Evolutionary conservation across 257 asterid species (phyloP), one percentile per base, ranked within the genome.

Genomic region (Galeopsis tetrahit): DNA sequence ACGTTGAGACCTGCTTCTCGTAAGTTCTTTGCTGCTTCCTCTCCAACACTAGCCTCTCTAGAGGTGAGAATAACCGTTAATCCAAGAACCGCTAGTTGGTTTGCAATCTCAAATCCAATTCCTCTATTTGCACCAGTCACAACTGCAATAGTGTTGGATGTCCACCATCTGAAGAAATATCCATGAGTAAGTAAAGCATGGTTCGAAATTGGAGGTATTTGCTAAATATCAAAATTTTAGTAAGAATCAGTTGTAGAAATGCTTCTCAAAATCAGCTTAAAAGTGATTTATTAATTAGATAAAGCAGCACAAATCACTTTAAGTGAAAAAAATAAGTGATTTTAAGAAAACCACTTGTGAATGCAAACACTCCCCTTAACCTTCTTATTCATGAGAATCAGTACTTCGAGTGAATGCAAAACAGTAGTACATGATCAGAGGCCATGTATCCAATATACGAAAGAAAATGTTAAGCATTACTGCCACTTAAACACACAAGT

Each of bases 111-210:
- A 78, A 84, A 89, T 34, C 98, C 97, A 21, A 93, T 91, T 61
- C 98, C 98, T 77, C 98, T 84, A 72, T 93, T 93, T 10, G 96
- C 90, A 74, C 98, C 97, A 35, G 98, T 91, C 76, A 93, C 98
- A 73, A 91, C 95, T n/a, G 96, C 98, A 66, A 86, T 38, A 15
- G 93, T 88, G 61, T 83, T 70, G n/a, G 82, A 34, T 7, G 91
- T 79, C 97, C 98, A 93, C 98, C 98, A 93, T 82, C 98, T 91
- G 82, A 65, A 75, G 40, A 52, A 35, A 11, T 0, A 68, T 49
- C 33, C 63, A 73, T 40, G 38, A 63, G 48, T 63, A 21, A 57
- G 11, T 6, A 66, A 39, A 10, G 10, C 38, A 13, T 2, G 13
- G 35, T 28, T n/a, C 34, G 21, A 48, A 48, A n/a, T 3, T 11